phyloP scores from a whole-genome alignment of 805 yeast species.

The Ogataea zsoltii region DNA sequence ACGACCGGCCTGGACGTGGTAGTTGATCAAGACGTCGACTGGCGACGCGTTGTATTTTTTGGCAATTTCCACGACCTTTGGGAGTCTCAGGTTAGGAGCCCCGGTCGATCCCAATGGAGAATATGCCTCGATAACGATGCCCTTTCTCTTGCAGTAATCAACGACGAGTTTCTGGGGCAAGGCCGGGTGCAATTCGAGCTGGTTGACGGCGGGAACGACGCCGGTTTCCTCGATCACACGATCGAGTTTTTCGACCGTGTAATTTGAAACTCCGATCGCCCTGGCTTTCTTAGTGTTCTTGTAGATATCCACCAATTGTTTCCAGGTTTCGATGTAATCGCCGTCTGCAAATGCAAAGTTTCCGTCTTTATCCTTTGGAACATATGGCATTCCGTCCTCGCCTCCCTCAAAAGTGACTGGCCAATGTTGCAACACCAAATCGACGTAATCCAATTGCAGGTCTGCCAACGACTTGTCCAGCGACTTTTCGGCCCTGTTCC shows the following conservation, averaged over 20 bases:
- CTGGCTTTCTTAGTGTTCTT: conserved; percentile 47
- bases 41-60: conserved; percentile 52
- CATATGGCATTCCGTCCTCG: conserved; percentile 39
- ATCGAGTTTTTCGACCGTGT: conserved; percentile 39
- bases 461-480: conserved; percentile 41
- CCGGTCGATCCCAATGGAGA: conserved; percentile 67
- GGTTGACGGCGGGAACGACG: conserved; percentile 55
- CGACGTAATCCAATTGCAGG: conserved; percentile 48
- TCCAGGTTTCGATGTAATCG: conserved; percentile 73
- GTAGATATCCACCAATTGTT: conserved; percentile 73
- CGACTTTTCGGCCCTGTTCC: conserved; percentile 43
- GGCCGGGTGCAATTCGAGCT: conserved; percentile 53
- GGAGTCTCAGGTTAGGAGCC: conserved; percentile 60
- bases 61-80: conserved; percentile 53
- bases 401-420: conserved; percentile 45
- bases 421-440: conserved; percentile 51
- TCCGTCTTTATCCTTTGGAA: conserved; percentile 41
- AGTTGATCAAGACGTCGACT: conserved; percentile 61
- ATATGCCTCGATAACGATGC: conserved; percentile 51
- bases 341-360: conserved; percentile 69
- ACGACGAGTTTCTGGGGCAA: conserved; percentile 43
- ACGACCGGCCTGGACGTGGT: conserved; percentile 63
- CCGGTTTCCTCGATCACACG: conserved; percentile 43
- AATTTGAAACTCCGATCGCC: conserved; percentile 63
- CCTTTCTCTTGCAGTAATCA: conserved; percentile 38